Conservation (phyloP, 2,329 filamentous ascomycete genomes). For the Didymella sp. region DNA sequence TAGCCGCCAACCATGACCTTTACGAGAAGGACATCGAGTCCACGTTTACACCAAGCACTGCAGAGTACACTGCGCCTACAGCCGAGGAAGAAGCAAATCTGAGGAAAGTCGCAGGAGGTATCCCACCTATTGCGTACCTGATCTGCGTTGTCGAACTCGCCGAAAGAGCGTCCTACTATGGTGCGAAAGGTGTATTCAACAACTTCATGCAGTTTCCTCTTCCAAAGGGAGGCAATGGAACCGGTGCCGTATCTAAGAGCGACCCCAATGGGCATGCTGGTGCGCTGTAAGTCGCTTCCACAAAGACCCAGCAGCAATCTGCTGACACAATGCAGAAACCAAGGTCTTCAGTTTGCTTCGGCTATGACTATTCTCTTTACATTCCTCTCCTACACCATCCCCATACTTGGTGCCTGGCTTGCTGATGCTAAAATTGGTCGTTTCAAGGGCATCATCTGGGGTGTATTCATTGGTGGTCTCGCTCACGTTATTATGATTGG, state of each 20-base stretch:
- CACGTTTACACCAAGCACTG: neutral
- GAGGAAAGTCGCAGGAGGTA: conserved; percentile 58
- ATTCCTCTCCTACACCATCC: conserved; percentile 65
- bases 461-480: conserved; percentile 51
- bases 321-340: conserved; percentile 42
- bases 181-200: conserved; percentile 61
- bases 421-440: conserved; percentile 55
- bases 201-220: conserved; percentile 70
- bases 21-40: conserved; percentile 13
- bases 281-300: conserved; percentile 52
- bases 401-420: conserved; percentile 56
- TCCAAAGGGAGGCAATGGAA: conserved; percentile 53
- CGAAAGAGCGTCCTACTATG: conserved; percentile 68
- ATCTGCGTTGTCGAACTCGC: conserved; percentile 67
- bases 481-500: conserved; percentile 46
- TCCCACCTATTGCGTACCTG: conserved; percentile 62
- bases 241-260: conserved; percentile 42
- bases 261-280: conserved; percentile 55
- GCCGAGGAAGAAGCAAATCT: conserved; percentile 56
- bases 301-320: neutral
- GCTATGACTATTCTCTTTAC: conserved; percentile 63
- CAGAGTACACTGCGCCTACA: conserved; percentile 46
- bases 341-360: conserved; percentile 63
- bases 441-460: conserved; percentile 48
- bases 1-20: neutral